phyloP scores from a whole-genome alignment of 2,329 filamentous ascomycete species.

The Fusarium nanum region DNA sequence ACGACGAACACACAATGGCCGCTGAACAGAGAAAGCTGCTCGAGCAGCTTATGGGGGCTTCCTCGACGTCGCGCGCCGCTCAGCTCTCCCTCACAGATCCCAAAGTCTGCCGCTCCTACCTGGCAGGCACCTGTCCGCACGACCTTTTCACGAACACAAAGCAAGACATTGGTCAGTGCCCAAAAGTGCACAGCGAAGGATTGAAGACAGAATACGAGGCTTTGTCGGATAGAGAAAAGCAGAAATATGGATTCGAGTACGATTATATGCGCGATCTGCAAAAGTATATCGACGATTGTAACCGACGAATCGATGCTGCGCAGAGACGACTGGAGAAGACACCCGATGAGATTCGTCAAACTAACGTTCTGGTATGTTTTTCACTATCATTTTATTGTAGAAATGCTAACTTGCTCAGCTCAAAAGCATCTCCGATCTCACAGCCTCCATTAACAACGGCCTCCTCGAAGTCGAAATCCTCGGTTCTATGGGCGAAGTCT shows the following conservation, averaged over 20 bases:
- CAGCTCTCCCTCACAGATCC: constrained; percentile 90
- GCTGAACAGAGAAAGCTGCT: constrained; percentile 98
- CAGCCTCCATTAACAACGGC: constrained; percentile 81
- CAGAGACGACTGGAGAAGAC: constrained; percentile 96
- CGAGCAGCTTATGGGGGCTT: constrained; percentile 92
- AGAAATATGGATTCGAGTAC: constrained; percentile 89
- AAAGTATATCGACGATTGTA: constrained; percentile 97
- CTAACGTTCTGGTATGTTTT: constrained; percentile 76
- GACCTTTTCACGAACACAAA: constrained; percentile 99
- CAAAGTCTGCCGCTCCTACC: constrained; percentile 94
- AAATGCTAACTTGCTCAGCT: constrained; percentile 57
- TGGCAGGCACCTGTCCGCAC: constrained; percentile 94
- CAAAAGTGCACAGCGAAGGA: constrained; percentile 87
- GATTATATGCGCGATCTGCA: constrained; percentile 97
- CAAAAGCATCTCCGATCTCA: constrained; percentile 85
- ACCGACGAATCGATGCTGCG: constrained; percentile 89
- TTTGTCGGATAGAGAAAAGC: constrained; percentile 76
- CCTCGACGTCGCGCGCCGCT: constrained; percentile 77
- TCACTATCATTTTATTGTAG: rapidly evolving
- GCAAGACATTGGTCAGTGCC: constrained; percentile 90
- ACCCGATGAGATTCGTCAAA: constrained; percentile 95
- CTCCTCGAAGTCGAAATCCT: constrained; percentile 88
- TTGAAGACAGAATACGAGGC: constrained; percentile 90
- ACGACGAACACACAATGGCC: constrained; percentile 66
- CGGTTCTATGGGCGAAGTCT: constrained; percentile 83